Evolutionary conservation across 164 flowering plant species (phyloP).

Genomic region (Stephania japonica): DNA sequence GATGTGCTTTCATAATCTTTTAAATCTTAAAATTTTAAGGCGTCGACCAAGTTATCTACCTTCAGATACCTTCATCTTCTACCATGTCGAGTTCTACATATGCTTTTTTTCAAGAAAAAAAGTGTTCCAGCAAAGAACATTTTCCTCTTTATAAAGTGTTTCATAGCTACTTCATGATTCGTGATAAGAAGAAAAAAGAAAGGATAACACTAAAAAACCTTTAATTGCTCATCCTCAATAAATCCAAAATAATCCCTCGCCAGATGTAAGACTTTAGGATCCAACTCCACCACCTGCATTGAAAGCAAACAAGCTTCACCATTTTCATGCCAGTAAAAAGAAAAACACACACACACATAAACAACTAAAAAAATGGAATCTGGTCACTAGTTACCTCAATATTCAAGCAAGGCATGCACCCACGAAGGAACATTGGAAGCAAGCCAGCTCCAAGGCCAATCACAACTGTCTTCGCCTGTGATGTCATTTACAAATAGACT

Average conservation of each 20-base stretch:
- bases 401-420: conserved; percentile 48
- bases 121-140: background rate
- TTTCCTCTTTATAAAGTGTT: background rate
- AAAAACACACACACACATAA: no score
- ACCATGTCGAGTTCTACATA: no score
- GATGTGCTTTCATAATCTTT: no score
- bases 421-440: conserved; percentile 84
- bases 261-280: conserved; percentile 53
- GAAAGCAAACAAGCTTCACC: conserved; percentile 2
- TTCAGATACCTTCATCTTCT: no score
- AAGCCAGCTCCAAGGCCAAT: conserved; percentile 97
- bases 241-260: conserved; percentile 71
- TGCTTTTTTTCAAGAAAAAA: background rate
- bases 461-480: conserved; percentile 57
- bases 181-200: background rate
- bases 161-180: background rate
- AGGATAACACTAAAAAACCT: conserved; percentile 37
- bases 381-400: conserved; percentile 59
- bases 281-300: conserved; percentile 85
- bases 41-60: no score
- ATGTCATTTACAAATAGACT: background rate
- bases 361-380: conserved; percentile 2
- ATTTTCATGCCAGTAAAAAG: background rate
- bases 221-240: conserved; percentile 51
- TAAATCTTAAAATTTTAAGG: no score